Base-by-base conservation (phyloP, 1,284 basidiomycete genomes). In the Anthracocystis panici-leucophaei region DNA sequence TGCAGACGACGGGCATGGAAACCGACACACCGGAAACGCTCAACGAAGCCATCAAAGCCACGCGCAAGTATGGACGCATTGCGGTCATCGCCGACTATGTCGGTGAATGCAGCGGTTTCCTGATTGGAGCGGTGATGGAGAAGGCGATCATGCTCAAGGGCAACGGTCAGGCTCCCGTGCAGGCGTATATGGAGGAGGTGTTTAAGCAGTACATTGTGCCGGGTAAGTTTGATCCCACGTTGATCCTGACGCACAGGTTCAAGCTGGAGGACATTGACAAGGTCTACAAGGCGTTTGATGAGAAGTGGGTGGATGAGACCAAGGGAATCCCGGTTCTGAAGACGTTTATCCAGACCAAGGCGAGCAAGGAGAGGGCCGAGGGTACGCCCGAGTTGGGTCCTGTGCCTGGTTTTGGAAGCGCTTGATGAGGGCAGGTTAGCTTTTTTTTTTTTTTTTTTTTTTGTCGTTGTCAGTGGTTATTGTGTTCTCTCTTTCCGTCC, bases 61-160 rank as follows among this genome's bases (percentile, higher is more conserved):
- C 89, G 10, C 87, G 88, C 71, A 92, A 92, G 86, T 45, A 50
- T 49, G 77, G 75, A 7, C 65, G 71, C 40, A 77, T 79, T 57
- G 38, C 59, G 5, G 69, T 77, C 18, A 65, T 71, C 14, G 77
- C 77, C 23, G 77, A 77, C 54, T 79, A 75, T 29, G 67, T 64
- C 0, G 70, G 67, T 40, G 23, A 49, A 21, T 64, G 54, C 45
- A 91, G 91, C 82, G 88, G 89, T 55, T 89, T 93, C 85, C 91
- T 92, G 83, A 89, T 92, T 51, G 91, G 91, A 3, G 90, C 91
- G 0, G 80, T 93, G 51, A 93, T 93, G 92, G 91, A 93, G 87
- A 92, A 91, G 85, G 86, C 86, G 16, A 70, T 84, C 31, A 54
- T 52, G n/a, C 55, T 79, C 31, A 69, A 75, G 48, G 76, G 73